Base-by-base conservation (phyloP, 1,139 yeast genomes). In the Yamadazyma triangularis region DNA sequence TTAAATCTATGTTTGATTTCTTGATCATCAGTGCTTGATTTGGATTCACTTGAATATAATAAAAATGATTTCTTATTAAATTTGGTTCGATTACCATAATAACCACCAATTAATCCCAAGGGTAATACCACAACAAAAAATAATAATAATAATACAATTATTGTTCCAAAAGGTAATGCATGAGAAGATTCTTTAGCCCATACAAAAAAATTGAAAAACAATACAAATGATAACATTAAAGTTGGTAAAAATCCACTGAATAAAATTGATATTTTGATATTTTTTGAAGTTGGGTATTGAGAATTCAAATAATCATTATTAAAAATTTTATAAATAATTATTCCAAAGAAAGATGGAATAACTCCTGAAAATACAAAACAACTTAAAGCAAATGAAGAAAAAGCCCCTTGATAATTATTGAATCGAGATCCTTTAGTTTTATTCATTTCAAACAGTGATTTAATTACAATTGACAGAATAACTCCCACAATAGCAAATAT, bases 131-230 rank as follows among this genome's bases (percentile, higher is more conserved):
- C 57, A 18, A 80, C 52, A 31, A 81, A 66, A 56, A 86, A 81
- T 30, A 78, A 55, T 11, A 70, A 46, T 13, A 81, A 55, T 26
- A 83, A 55, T 2, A 73, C 68, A n/a, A 81, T 59, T 26, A 83
- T 68, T 0, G 89, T 79, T 8, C 84, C 79, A 44, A 85, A 79
- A 8, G 95, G 95, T 28, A 86, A 59, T 0, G 91, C 91, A 31
- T 74, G 69, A 0, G 93, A 79, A 1, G 94, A 79, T 38, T 80
- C 81, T 47, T 79, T 72, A 2, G 83, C 81, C 86, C 91, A 83
- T 3, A 84, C 78, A 35, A 86, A 73, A 39, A 75, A 61, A 52
- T 86, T 86, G 37, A 84, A 60, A 15, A 73, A 51, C 15, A 83
- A 53, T 2, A 82, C 64, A 3, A 77, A 60, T 2, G 72, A 39